Evolutionary conservation across 352 stramenopile genomes (phyloP).

Genomic region (Phytophthora lateralis): DNA sequence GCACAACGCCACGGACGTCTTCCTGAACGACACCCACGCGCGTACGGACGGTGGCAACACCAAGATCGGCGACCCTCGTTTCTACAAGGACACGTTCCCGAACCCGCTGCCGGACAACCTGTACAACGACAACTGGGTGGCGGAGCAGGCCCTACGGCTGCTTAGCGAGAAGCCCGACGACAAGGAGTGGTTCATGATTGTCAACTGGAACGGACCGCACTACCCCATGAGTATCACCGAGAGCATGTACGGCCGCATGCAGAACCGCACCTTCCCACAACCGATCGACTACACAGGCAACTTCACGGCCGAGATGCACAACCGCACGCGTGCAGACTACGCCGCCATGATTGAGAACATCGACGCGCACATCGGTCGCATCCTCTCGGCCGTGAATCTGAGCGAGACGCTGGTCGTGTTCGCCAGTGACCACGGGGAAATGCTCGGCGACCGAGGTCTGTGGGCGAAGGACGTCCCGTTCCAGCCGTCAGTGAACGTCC

Average conservation of each 20-base stretch:
- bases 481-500: slow-evolving; percentile 36
- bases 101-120: slow-evolving; percentile 32
- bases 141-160: slow-evolving; percentile 29
- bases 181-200: slow-evolving; percentile 41
- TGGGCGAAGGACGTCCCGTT: slow-evolving; percentile 40
- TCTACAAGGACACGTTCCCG: slow-evolving; percentile 38
- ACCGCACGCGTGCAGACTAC: slow-evolving; percentile 37
- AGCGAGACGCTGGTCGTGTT: slow-evolving; percentile 41
- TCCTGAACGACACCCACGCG: slow-evolving; percentile 28
- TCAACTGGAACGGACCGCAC: slow-evolving; percentile 47
- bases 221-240: slow-evolving; percentile 43
- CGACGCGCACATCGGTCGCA: slow-evolving; percentile 36
- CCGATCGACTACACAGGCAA: slow-evolving; percentile 39
- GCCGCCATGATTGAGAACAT: slow-evolving; percentile 45
- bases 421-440: slow-evolving; percentile 42
- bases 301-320: slow-evolving; percentile 36
- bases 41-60: slow-evolving; percentile 28
- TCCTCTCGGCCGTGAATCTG: slow-evolving; percentile 34
- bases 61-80: slow-evolving; percentile 28
- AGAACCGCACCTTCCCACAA: slow-evolving; percentile 30
- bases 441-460: slow-evolving; percentile 33
- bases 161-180: slow-evolving; percentile 24
- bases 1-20: slow-evolving; percentile 31
- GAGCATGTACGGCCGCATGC: slow-evolving; percentile 36
- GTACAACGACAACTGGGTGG: slow-evolving; percentile 42